Conservation (phyloP, 2,329 filamentous ascomycete species). For the Dichotomopilus funicola region DNA sequence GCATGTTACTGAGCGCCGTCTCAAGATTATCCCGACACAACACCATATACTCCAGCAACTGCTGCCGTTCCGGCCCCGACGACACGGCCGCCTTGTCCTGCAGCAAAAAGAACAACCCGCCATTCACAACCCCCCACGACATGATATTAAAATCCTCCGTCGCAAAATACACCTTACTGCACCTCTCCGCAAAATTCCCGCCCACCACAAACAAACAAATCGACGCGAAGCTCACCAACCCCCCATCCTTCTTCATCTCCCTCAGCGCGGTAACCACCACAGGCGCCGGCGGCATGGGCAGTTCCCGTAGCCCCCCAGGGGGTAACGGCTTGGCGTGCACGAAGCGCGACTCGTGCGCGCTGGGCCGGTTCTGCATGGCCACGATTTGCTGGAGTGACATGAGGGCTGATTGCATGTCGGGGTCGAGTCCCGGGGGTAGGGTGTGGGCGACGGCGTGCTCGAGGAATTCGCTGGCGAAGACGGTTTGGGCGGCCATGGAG, state of each 20-base stretch:
- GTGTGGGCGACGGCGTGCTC: constrained; percentile 46
- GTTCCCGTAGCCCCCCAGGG: constrained; percentile 40
- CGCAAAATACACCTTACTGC: constrained; percentile 45
- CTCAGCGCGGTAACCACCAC: constrained; percentile 44
- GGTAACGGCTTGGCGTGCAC: constrained; percentile 41
- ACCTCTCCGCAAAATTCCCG: constrained; percentile 44
- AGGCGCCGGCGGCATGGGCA: constrained; percentile 49
- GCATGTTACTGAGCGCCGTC: constrained; percentile 44
- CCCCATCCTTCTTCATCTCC: constrained; percentile 40
- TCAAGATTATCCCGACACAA: constrained; percentile 45
- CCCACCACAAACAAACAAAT: constrained; percentile 44
- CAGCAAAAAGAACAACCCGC: constrained; percentile 44
- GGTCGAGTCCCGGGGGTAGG: constrained; percentile 38
- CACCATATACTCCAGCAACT: constrained; percentile 32
- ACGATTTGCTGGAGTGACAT: constrained; percentile 47
- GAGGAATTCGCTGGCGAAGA: constrained; percentile 49
- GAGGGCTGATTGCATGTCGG: constrained; percentile 48
- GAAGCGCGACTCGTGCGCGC: constrained; percentile 39
- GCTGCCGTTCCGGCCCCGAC: constrained; percentile 25
- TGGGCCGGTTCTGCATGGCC: constrained; percentile 40
- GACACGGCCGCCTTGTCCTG: constrained; percentile 39
- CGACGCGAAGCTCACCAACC: constrained; percentile 44
- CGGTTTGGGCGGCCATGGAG: constrained; percentile 43
- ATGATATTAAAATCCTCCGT: constrained; percentile 45
- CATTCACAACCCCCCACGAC: constrained; percentile 45